Conservation (phyloP, 495 filamentous ascomycete genomes). For the Parathielavia appendiculata region DNA sequence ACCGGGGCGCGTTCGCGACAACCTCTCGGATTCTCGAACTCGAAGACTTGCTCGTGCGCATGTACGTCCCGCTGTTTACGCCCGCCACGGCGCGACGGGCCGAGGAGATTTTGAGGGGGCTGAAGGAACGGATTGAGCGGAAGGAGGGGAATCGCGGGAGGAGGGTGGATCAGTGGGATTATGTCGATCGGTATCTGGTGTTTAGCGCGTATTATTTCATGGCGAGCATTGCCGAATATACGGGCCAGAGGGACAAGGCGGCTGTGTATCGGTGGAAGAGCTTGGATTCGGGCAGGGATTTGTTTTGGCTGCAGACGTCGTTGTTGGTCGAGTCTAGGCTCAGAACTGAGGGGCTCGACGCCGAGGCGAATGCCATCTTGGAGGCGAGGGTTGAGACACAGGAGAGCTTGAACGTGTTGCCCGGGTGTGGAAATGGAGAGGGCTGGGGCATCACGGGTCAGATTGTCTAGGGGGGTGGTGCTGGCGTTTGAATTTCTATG, state of each 20-base stretch:
- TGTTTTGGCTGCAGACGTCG: constrained; percentile 32
- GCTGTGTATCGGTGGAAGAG: constrained; percentile 13
- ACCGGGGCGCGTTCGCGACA: constrained; percentile 19
- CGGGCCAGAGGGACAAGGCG: constrained; percentile 15
- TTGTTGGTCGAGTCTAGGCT: constrained; percentile 22
- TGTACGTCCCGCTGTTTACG: constrained; percentile 32
- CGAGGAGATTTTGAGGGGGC: constrained; percentile 11
- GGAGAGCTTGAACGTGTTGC: background rate
- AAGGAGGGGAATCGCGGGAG: constrained; percentile 1
- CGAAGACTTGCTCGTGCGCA: constrained; percentile 24
- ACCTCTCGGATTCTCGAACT: constrained; percentile 25
- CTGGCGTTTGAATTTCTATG: background rate
- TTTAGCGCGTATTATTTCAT: constrained; percentile 30
- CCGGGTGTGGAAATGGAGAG: background rate
- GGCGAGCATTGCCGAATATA: constrained; percentile 24
- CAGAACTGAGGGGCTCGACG: constrained; percentile 14
- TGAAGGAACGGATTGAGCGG: constrained; percentile 14
- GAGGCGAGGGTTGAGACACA: constrained; percentile 13
- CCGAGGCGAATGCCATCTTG: constrained; percentile 24
- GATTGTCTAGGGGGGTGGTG: background rate
- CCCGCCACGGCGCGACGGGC: constrained; percentile 12
- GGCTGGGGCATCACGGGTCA: background rate
- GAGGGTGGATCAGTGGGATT: constrained; percentile 13
- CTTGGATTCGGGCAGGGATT: constrained; percentile 22
- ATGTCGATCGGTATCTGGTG: constrained; percentile 28